Evolutionary conservation across 208 protist species (phyloP).

Genomic region (Strigomonas galati): DNA sequence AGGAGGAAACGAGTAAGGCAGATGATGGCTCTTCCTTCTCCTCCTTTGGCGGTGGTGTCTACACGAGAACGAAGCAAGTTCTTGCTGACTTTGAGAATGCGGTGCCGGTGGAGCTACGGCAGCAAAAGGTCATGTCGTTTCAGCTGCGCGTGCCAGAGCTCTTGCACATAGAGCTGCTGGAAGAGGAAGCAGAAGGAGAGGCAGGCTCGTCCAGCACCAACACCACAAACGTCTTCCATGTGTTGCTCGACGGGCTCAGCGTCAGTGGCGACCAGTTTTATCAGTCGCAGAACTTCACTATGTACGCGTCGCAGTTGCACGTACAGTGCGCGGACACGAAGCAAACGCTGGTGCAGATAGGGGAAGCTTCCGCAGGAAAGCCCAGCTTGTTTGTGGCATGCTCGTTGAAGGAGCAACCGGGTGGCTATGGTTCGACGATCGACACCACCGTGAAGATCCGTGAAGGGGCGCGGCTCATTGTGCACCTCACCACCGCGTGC

Average conservation of each 20-base stretch:
- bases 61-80: constrained; percentile 6
- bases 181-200: neutral
- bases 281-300: constrained; percentile 6
- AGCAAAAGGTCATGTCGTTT: constrained; percentile 5
- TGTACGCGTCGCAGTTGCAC: neutral
- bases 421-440: constrained; percentile 18
- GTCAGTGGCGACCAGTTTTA: constrained; percentile 6
- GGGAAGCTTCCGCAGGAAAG: neutral
- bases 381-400: constrained; percentile 1
- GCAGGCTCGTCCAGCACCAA: too few species aligned
- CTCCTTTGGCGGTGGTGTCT: neutral
- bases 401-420: neutral
- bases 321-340: neutral
- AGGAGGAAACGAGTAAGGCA: too few species aligned
- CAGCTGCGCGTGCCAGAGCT: neutral
- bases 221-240: neutral
- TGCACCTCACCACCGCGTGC: constrained; percentile 25
- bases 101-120: constrained; percentile 11
- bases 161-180: neutral
- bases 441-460: constrained; percentile 15
- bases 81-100: neutral
- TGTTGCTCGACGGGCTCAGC: neutral
- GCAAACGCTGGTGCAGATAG: neutral
- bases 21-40: too few species aligned
- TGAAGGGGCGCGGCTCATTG: neutral